Base-by-base conservation (phyloP, 345 rosid genomes). In the Salix caprea region DNA sequence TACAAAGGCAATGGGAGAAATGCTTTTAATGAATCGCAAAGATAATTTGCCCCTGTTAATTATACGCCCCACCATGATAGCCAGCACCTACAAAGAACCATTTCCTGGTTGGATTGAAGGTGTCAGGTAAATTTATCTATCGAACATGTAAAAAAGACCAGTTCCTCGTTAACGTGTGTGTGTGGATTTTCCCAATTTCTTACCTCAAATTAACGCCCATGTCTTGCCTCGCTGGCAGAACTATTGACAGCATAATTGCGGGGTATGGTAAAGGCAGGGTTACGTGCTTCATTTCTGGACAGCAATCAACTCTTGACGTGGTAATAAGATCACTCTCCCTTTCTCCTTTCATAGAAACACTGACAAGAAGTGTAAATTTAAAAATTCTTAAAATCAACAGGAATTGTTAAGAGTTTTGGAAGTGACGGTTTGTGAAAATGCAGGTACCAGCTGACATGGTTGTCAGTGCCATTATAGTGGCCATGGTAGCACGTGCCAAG, bases 101-200 rank as follows among this genome's bases (percentile, higher is more conserved):
- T 81, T 81, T 39, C 80, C 80, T 13, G 83, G 80, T 12, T 81
- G 77, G 83, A 72, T 81, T 40, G 80, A 81, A 76, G 80, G 83
- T 23, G 16, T 46, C 8, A 67, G 83, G 83, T 80, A 75, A 18
- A 50, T 66, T 50, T 39, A 12, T 60, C 12, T 6, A 56, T 34
- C 32, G 15, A 24, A 5, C 14, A 62, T 2, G 24, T 15, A 24
- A 28, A 66, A 30, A 15, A 34, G 36, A 34, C 36, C 36, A 34
- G 5, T 34, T 34, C 36, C 36, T 34, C 36, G 36, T 34, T 34
- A 34, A 34, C 36, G 36, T 34, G 36, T 34, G 36, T 34, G 36
- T 4, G 1, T 34, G 36, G 2, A 50, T 50, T 18, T 50, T 18
- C 6, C 2, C 1, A 50, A 50, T 1, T 7, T 50, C 58, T 16